phyloP scores from a whole-genome alignment of 1,139 yeast genomes.

The Suhomyces taliae region DNA sequence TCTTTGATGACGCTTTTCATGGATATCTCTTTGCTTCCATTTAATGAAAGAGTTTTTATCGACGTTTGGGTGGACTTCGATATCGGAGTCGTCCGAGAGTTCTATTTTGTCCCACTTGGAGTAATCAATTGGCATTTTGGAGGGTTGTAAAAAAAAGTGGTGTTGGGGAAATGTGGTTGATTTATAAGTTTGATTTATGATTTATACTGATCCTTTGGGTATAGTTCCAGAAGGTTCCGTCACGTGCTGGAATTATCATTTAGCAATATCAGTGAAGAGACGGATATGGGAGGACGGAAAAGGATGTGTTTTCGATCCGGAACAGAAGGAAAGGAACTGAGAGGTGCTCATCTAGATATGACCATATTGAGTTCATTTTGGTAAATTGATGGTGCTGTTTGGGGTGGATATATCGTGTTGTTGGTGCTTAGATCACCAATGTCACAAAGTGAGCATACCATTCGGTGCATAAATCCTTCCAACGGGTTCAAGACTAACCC shows the following conservation, averaged over 20 bases:
- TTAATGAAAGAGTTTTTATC: constrained; percentile 89
- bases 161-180: background rate
- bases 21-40: constrained; percentile 98
- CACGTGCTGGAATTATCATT: constrained; percentile 1
- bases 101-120: constrained; percentile 98
- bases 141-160: background rate
- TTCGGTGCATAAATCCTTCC: too few relatives aligned
- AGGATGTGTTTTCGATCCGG: too few relatives aligned
- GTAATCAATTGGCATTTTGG: constrained; percentile 76
- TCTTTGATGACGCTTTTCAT: constrained; percentile 83
- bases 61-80: constrained; percentile 97
- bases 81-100: constrained; percentile 91
- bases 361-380: too few relatives aligned
- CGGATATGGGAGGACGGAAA: too few relatives aligned
- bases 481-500: too few relatives aligned
- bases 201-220: background rate
- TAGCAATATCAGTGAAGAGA: too few relatives aligned
- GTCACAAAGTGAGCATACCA: too few relatives aligned
- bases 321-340: too few relatives aligned
- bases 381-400: too few relatives aligned
- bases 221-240: constrained; percentile 7
- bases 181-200: background rate
- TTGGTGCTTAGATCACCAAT: too few relatives aligned
- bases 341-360: too few relatives aligned
- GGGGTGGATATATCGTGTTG: too few relatives aligned